Evolutionary conservation across 805 yeast genomes (phyloP).

Genomic region (Spathaspora boniae): DNA sequence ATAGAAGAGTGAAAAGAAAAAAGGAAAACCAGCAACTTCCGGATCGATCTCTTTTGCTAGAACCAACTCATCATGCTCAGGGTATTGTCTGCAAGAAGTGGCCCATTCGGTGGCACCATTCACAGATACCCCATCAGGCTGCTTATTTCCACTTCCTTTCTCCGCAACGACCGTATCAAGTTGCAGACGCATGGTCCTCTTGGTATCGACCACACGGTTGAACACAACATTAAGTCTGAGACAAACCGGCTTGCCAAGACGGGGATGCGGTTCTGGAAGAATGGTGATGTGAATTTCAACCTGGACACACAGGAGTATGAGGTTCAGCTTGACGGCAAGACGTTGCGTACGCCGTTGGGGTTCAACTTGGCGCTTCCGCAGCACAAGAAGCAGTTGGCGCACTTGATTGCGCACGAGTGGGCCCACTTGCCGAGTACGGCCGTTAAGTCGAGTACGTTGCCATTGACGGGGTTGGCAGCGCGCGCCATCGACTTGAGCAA

Average conservation of each 20-base stretch:
- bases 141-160: too few species aligned
- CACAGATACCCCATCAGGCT: too few species aligned
- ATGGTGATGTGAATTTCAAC: slow-evolving; percentile 45
- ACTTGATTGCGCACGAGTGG: slow-evolving; percentile 87
- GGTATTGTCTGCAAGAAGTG: slow-evolving; percentile 3
- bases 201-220: slow-evolving; percentile 36
- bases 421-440: slow-evolving; percentile 57
- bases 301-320: slow-evolving; percentile 34
- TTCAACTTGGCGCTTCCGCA: slow-evolving; percentile 62
- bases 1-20: too few species aligned
- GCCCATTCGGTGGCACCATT: background rate
- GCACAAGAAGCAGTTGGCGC: slow-evolving; percentile 59
- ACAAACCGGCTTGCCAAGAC: slow-evolving; percentile 71
- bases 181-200: too few species aligned
- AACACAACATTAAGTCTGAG: slow-evolving; percentile 53
- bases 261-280: slow-evolving; percentile 76
- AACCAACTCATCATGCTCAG: slow-evolving; percentile 2
- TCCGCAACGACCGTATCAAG: too few species aligned
- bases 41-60: background rate
- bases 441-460: slow-evolving; percentile 75
- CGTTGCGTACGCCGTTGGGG: slow-evolving; percentile 84
- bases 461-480: slow-evolving; percentile 82
- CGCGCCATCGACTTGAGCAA: slow-evolving; percentile 73
- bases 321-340: slow-evolving; percentile 68
- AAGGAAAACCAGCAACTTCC: too few species aligned